Evolutionary conservation across 2,329 filamentous ascomycete genomes (phyloP), one percentile per base, ranked within the genome.

Genomic region (Elsinoe ampelina): DNA sequence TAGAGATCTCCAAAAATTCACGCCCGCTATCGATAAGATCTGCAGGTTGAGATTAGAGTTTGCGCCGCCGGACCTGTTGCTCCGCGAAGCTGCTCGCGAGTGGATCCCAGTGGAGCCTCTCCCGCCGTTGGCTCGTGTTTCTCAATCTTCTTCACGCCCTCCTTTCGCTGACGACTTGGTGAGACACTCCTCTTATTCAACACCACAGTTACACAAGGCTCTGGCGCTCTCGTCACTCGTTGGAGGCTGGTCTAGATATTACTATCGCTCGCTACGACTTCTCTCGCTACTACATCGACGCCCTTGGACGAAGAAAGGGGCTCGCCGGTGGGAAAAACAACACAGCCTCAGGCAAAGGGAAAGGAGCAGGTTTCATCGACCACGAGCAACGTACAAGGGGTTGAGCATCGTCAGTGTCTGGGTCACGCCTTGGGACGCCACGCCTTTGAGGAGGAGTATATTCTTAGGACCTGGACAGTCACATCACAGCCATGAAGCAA

Each of bases 21-120:
- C 13, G 32, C 48, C 48, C 20, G 19, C 22, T 52, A 52, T 52
- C 48, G 48, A 52, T 52, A 52, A 52, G 48, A 52, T 52, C 48
- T 52, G 48, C 48, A 50, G 12, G 22, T 34, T 13, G 17, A 26
- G 5, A 52, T 35, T 52, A 52, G 12, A 35, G 17, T 52, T 35
- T 15, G 30, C 48, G 48, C 32, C 48, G 48, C 22, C 32, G 26
- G 12, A 13, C 17, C 34, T n/a, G 48, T 52, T 52, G 48, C 48
- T 39, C 48, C 19, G 32, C 48, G 48, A 52, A 20, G 15, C 19
- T 52, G 48, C 26, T 32, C 17, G 26, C 13, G 26, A 30, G 26
- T 30, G 26, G 26, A 30, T 30, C 45, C 17, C 11, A 52, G 19
- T 39, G 26, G 34, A 35, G 32, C 17, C 34, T 35, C 19, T 34